Percentiles rank a stretch among this genome's conserved stretches.
phyloP scores from a whole-genome alignment of 2,329 filamentous ascomycete species.

The Colletotrichum sp. region DNA sequence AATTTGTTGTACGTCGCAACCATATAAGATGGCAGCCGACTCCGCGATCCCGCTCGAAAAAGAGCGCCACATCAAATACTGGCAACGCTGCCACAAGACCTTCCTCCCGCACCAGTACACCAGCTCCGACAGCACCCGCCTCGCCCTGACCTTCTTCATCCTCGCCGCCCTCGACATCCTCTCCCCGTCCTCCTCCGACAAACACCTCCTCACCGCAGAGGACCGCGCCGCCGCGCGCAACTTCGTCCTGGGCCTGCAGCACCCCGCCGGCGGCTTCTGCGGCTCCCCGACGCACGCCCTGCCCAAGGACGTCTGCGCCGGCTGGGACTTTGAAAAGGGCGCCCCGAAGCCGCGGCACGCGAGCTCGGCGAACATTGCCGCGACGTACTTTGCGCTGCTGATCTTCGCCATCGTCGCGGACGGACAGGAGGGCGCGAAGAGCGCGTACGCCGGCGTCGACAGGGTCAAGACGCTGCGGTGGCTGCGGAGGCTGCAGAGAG shows the following conservation, averaged over 20 bases:
- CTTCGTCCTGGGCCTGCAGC: conserved; percentile 89
- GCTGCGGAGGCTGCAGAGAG: conserved; percentile 77
- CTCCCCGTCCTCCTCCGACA: conserved; percentile 48
- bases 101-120: conserved; percentile 85
- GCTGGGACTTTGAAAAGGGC: conserved; percentile 22
- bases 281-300: conserved; percentile 75
- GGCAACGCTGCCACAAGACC: conserved; percentile 84
- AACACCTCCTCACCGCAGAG: conserved; percentile 46
- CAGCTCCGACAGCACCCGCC: conserved; percentile 86
- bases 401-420: conserved; percentile 63
- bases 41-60: conserved; percentile 53
- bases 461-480: conserved; percentile 73
- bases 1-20: neutral
- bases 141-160: conserved; percentile 89
- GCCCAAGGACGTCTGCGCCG: conserved; percentile 33
- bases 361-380: conserved; percentile 75
- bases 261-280: conserved; percentile 86
- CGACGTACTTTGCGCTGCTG: conserved; percentile 87
- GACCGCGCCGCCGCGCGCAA: conserved; percentile 56
- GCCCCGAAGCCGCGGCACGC: conserved; percentile 27
- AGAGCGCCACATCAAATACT: conserved; percentile 84
- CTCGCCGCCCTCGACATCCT: conserved; percentile 86
- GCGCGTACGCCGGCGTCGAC: conserved; percentile 68
- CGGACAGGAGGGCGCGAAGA: conserved; percentile 37
- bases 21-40: conserved; percentile 22